Evolutionary conservation across 306 rosid genomes (phyloP), one percentile per base, ranked within the genome.

Genomic region (Quillaja saponaria): DNA sequence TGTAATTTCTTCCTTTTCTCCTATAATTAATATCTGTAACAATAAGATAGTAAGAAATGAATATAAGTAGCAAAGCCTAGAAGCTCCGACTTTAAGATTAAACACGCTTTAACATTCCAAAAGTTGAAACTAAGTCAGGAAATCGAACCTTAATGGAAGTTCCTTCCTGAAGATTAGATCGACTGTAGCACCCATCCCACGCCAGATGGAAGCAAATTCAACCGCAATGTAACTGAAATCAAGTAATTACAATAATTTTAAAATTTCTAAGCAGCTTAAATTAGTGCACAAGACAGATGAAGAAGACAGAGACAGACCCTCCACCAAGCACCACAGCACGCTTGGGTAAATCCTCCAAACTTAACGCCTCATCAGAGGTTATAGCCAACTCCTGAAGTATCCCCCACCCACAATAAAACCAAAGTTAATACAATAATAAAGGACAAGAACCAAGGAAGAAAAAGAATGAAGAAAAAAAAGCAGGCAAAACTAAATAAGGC

Each of bases 341-440:
- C 75, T 81, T 92, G 31, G 98, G 98, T 3, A 86, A 71, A 53
- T 92, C 90, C 72, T 92, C 96, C 68, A 92, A 72, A 86, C 98
- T 92, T 81, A 92, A 78, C 52, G 98, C 98, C 87, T 92, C 96
- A 15, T 92, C 96, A 17, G 98, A 92, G 60, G 98, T 88, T 76
- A 92, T 89, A 63, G 77, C 90, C 71, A 84, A 82, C 79, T 92
- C 96, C 98, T 92, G 67, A 64, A 74, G 34, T 64, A 56, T 53
- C 57, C 51, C 25, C 61, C n/a, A 13, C 69, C 19, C 60, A 19
- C 57, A 38, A 41, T 6, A 2, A 3, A 3, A 15, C 34, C 31
- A 38, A 48, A 41, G 6, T 33, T 13, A 62, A 6, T 34, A 21
- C 6, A 20, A 6, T 6, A n/a, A 44, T 6, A 8, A 25, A 25